These are phyloP conservation scores for Alopecurus myosuroides DNA, from an alignment of 176 grass and related monocot species.

Conservation along the genomic window DNA sequence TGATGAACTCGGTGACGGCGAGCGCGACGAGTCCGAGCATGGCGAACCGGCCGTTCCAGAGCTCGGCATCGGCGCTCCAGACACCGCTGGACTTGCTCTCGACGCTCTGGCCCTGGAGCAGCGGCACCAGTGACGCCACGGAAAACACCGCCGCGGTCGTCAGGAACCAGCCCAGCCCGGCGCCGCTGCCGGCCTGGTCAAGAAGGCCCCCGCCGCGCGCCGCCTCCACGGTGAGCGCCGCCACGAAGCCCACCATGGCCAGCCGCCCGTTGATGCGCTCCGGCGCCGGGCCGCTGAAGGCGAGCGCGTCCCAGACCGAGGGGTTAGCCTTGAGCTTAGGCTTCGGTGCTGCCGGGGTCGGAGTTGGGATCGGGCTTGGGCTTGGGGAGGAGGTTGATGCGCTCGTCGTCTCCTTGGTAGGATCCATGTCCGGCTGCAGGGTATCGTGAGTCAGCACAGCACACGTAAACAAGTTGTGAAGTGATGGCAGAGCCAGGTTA, in stretches of 20 bases:
- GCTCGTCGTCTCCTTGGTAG: not conserved
- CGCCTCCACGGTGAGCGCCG: conserved; percentile 60
- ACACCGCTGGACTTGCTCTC: conserved; percentile 29
- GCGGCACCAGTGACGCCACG: conserved; percentile 57
- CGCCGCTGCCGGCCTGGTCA: conserved; percentile 34
- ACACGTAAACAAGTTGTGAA: not conserved
- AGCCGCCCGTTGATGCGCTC: conserved; percentile 74
- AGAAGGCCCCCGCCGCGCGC: conserved; percentile 31
- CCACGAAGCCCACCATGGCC: conserved; percentile 69
- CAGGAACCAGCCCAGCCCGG: conserved; percentile 44
- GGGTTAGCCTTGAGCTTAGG: conserved; percentile 12
- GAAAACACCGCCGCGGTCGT: conserved; percentile 38
- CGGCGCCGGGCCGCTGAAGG: conserved; percentile 58
- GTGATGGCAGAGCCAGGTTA: not conserved
- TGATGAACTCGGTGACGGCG: conserved; percentile 75
- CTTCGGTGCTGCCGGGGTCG: not conserved
- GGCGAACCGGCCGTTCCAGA: conserved; percentile 86
- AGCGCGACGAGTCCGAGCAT: conserved; percentile 86
- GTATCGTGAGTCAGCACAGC: not conserved
- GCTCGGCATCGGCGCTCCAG: conserved; percentile 61
- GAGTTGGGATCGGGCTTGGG: not conserved
- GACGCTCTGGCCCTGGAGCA: conserved; percentile 51
- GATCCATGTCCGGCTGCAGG: not conserved
- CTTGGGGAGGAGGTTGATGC: not conserved
- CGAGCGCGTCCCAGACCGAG: conserved; percentile 47